phyloP scores from a whole-genome alignment of 2,329 filamentous ascomycete genomes.

The Exophiala lecanii-corni region DNA sequence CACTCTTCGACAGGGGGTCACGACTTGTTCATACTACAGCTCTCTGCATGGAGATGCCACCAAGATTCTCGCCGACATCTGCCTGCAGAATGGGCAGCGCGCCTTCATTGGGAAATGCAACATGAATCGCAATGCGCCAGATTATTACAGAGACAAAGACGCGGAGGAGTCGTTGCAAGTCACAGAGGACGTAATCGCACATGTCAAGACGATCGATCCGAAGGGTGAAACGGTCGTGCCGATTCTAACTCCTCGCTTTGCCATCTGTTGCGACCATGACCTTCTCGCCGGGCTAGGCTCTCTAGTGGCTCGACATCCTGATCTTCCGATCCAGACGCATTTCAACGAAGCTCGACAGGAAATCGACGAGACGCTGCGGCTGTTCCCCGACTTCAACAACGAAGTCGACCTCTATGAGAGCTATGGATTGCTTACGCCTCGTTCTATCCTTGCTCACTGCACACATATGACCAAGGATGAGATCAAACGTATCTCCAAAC shows the following conservation, averaged over 20 bases:
- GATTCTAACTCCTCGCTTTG: slow-evolving; percentile 53
- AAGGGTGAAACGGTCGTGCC: slow-evolving; percentile 38
- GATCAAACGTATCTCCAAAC: slow-evolving; percentile 39
- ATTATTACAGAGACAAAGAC: slow-evolving; percentile 29
- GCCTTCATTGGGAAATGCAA: slow-evolving; percentile 61
- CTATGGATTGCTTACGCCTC: slow-evolving; percentile 48
- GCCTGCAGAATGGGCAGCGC: slow-evolving; percentile 51
- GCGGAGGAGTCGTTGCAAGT: slow-evolving; percentile 18
- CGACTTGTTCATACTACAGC: slow-evolving; percentile 58
- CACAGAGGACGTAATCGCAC: slow-evolving; percentile 30
- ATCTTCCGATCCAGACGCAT: slow-evolving; percentile 57
- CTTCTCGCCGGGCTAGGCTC: slow-evolving; percentile 51
- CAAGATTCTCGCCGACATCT: slow-evolving; percentile 52
- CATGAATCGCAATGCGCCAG: slow-evolving; percentile 49
- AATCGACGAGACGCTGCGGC: slow-evolving; percentile 45
- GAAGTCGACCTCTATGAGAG: slow-evolving; percentile 56
- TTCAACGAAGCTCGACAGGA: slow-evolving; percentile 60
- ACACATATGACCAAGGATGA: slow-evolving; percentile 54
- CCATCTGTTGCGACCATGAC: slow-evolving; percentile 51
- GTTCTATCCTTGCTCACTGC: slow-evolving; percentile 60
- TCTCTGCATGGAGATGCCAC: slow-evolving; percentile 55
- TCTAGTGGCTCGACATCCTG: slow-evolving; percentile 43
- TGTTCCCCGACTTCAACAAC: slow-evolving; percentile 51
- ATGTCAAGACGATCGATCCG: slow-evolving; percentile 44
- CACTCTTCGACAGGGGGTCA: slow-evolving; percentile 58